Evolutionary conservation across 306 rosid species (phyloP).

Genomic region (Erythrophleum fordii): DNA sequence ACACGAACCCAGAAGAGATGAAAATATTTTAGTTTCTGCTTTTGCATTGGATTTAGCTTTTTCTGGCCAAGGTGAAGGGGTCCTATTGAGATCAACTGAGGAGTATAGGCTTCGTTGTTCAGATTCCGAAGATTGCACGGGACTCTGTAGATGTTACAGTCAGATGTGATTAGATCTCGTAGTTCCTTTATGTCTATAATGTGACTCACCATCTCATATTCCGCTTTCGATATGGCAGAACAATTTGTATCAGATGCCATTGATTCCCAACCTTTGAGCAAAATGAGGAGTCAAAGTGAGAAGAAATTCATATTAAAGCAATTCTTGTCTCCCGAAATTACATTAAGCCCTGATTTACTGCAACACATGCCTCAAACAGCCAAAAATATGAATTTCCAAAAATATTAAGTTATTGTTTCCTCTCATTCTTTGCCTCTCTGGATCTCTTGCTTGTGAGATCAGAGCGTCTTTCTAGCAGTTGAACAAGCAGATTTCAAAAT

Average conservation of each 20-base stretch:
- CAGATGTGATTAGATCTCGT: neutral
- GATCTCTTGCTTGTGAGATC: no score
- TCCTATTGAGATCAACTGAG: conserved; percentile 37
- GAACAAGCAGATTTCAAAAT: no score
- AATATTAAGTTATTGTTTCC: no score
- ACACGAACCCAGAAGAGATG: conserved; percentile 35
- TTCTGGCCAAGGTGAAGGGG: conserved; percentile 42
- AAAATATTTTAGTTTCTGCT: conserved; percentile 36
- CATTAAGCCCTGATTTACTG: no score
- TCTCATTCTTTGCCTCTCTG: no score
- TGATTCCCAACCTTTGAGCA: neutral
- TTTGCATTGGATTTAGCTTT: neutral
- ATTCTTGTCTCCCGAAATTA: neutral
- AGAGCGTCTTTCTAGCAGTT: no score
- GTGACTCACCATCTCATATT: conserved; percentile 32
- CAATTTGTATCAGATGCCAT: neutral
- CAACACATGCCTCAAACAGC: no score
- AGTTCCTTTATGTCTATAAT: conserved; percentile 35
- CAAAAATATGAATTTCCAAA: no score
- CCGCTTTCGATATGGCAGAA: conserved; percentile 16
- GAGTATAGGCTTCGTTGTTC: neutral
- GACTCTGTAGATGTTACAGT: conserved; percentile 48
- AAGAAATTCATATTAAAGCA: neutral
- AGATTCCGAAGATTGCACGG: conserved; percentile 50
- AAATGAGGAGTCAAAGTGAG: neutral